phyloP scores from a whole-genome alignment of 2,329 filamentous ascomycete genomes.

The Aspergillus unguis region DNA sequence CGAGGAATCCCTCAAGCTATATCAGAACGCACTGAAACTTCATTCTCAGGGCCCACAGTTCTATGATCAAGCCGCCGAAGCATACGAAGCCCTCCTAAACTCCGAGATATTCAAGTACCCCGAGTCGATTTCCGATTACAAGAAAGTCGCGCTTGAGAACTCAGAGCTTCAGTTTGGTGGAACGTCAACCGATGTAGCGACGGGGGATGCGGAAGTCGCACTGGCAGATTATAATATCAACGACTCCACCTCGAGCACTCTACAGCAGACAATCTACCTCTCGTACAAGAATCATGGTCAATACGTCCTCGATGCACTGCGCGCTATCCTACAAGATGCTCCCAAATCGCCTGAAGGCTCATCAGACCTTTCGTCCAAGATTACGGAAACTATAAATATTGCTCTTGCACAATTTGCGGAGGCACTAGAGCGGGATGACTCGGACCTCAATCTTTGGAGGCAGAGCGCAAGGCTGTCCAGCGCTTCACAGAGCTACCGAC shows the following conservation, averaged over 20 bases:
- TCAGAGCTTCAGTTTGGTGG: constrained; percentile 49
- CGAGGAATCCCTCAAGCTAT: constrained; percentile 92
- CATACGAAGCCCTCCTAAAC: constrained; percentile 79
- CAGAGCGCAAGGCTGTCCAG: constrained; percentile 57
- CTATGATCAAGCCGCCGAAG: constrained; percentile 71
- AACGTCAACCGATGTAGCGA: constrained; percentile 20
- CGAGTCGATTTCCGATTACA: constrained; percentile 81
- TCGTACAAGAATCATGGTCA: constrained; percentile 95
- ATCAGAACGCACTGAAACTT: constrained; percentile 84
- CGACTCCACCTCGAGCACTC: constrained; percentile 72
- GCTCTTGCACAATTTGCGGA: constrained; percentile 57
- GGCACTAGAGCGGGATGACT: constrained; percentile 63
- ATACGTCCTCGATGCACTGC: constrained; percentile 75
- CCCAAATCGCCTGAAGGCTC: constrained; percentile 16
- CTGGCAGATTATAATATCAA: constrained; percentile 57
- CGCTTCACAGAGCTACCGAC: constrained; percentile 56
- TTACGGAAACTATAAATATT: constrained; percentile 37
- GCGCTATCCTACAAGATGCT: constrained; percentile 43
- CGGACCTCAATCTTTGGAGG: constrained; percentile 62
- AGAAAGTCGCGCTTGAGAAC: constrained; percentile 60
- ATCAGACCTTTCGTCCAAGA: constrained; percentile 17
- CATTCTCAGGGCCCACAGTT: constrained; percentile 80
- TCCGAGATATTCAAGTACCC: constrained; percentile 94
- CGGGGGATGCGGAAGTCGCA: constrained; percentile 23
- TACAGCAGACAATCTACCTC: constrained; percentile 86